Evolutionary conservation across 768 basidiomycete genomes (phyloP).

Genomic region (Trametes meyenii): DNA sequence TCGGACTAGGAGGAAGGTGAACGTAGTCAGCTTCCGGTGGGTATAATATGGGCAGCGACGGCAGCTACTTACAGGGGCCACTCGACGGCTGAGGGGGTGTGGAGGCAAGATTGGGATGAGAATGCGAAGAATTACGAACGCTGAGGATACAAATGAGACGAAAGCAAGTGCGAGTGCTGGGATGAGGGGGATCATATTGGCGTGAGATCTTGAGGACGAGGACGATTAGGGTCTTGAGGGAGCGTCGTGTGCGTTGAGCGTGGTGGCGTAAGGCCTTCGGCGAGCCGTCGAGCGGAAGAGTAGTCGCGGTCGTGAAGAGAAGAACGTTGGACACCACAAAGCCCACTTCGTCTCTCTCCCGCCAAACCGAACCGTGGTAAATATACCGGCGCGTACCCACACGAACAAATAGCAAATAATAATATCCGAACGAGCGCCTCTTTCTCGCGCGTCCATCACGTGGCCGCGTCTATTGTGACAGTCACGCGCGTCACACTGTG

Average conservation of each 20-base stretch:
- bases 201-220: conserved; percentile 22
- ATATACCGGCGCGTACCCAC: conserved; percentile 32
- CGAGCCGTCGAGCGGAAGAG: conserved; percentile 37
- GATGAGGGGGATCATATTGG: conserved; percentile 66
- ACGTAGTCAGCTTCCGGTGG: neutral
- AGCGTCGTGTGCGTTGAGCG: conserved; percentile 36
- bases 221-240: conserved; percentile 32
- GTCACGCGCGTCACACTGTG: conserved; percentile 16
- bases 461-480: conserved; percentile 12
- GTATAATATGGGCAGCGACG: no score
- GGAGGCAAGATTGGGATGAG: conserved; percentile 76
- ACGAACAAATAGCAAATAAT: conserved; percentile 27
- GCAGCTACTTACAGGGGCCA: conserved; percentile 60
- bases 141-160: conserved; percentile 71
- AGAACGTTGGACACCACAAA: conserved; percentile 13
- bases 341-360: conserved; percentile 6
- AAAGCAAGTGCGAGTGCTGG: conserved; percentile 68
- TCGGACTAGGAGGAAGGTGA: conserved; percentile 54
- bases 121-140: conserved; percentile 76
- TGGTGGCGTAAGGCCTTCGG: conserved; percentile 43
- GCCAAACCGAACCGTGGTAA: conserved; percentile 35
- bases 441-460: conserved; percentile 17
- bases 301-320: conserved; percentile 37
- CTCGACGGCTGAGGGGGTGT: conserved; percentile 70
- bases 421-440: conserved; percentile 7